A percentile compares a stretch with the other conserved stretches of the same genome.
phyloP scores from a whole-genome alignment of 2,329 filamentous ascomycete genomes.

The Acrodontium crateriforme region DNA sequence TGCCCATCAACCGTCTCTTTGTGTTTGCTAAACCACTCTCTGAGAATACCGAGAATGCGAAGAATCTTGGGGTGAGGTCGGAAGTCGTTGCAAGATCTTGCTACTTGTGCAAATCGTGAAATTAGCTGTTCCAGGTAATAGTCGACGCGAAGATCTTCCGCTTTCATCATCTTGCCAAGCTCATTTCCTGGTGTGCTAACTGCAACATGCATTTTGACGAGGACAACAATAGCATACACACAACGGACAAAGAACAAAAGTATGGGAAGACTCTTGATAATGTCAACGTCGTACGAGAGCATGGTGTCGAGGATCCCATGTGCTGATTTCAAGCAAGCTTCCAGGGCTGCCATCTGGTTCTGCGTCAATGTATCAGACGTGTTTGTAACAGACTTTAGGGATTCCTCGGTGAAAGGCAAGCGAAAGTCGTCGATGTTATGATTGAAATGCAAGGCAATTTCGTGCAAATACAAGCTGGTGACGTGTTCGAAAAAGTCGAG shows the following conservation, averaged over 20 bases:
- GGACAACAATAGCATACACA: slow-evolving; percentile 42
- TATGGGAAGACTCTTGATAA: slow-evolving; percentile 30
- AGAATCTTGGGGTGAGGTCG: slow-evolving; percentile 34
- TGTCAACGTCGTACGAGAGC: slow-evolving; percentile 33
- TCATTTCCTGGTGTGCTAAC: slow-evolving; percentile 34
- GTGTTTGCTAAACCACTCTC: slow-evolving; percentile 30
- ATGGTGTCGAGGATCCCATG: slow-evolving; percentile 36
- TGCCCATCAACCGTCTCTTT: slow-evolving; percentile 17
- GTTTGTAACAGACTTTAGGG: slow-evolving; percentile 27
- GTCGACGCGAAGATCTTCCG: slow-evolving; percentile 34
- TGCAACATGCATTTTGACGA: slow-evolving; percentile 48
- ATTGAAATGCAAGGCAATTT: slow-evolving; percentile 37
- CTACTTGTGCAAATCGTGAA: slow-evolving; percentile 22
- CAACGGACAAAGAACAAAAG: slow-evolving; percentile 36
- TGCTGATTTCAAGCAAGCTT: slow-evolving; percentile 32
- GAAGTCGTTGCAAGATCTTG: slow-evolving; percentile 4
- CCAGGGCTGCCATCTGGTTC: slow-evolving; percentile 33
- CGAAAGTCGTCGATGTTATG: slow-evolving; percentile 31
- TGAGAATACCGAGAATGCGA: slow-evolving; percentile 31
- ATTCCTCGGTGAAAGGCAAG: slow-evolving; percentile 30
- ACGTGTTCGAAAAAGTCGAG: slow-evolving; percentile 34
- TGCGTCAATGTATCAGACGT: slow-evolving; percentile 28
- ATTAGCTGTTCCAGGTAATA: slow-evolving; percentile 33
- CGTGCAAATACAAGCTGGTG: slow-evolving; percentile 35
- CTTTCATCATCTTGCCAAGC: slow-evolving; percentile 35